A percentile compares a stretch with the other conserved stretches of the same genome.
Evolutionary conservation across 176 grass and related monocot species (phyloP).

Genomic region (Sorghum bicolor): DNA sequence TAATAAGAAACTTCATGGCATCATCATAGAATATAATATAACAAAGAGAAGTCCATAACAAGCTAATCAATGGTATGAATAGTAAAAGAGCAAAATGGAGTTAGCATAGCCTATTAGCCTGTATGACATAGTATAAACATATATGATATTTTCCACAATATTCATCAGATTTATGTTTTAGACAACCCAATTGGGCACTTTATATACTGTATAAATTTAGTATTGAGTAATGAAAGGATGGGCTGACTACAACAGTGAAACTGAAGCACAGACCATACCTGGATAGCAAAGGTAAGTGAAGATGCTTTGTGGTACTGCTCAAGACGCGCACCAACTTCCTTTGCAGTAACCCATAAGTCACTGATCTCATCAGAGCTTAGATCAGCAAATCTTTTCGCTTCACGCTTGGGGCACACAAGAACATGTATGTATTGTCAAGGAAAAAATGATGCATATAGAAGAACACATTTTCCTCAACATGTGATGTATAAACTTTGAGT

Average conservation of each 20-base stretch:
- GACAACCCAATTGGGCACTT: background rate
- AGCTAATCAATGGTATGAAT: background rate
- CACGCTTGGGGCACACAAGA: conserved; percentile 75
- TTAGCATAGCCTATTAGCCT: background rate
- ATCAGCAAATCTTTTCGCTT: conserved; percentile 78
- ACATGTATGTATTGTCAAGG: conserved; percentile 79
- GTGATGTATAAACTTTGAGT: background rate
- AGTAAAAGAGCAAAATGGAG: background rate
- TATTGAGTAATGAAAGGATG: conserved; percentile 2
- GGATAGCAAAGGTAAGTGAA: conserved; percentile 81
- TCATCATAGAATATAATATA: background rate
- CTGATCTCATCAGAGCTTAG: conserved; percentile 75
- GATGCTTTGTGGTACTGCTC: conserved; percentile 82
- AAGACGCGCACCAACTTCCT: conserved; percentile 63
- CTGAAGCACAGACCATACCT: conserved; percentile 43
- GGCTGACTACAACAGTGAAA: background rate
- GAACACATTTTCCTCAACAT: background rate
- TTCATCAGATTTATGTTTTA: background rate
- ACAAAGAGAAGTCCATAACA: background rate
- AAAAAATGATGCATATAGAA: conserved; percentile 2
- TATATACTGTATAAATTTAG: background rate
- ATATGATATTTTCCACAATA: background rate
- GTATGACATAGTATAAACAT: background rate
- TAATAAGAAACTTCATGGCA: background rate
- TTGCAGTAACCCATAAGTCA: conserved; percentile 88